Conservation (phyloP, 2,329 filamentous ascomycete species). For the Tolypocladium ovalisporum region DNA sequence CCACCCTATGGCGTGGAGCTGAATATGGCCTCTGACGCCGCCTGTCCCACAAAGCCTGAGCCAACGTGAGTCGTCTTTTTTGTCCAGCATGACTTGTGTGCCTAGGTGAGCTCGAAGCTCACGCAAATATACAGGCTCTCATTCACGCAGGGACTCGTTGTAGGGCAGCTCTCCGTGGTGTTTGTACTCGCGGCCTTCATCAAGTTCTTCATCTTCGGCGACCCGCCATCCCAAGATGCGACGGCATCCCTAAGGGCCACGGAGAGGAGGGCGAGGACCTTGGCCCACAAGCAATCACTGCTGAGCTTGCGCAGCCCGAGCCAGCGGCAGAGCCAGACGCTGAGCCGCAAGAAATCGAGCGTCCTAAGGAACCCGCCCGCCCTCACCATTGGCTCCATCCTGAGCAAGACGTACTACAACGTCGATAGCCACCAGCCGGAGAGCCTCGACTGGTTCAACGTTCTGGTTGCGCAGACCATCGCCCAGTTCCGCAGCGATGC, state of each 20-base stretch:
- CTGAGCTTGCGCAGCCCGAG: constrained; percentile 46
- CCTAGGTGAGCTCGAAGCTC: background rate
- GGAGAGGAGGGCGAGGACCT: constrained; percentile 60
- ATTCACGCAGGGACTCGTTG: constrained; percentile 86
- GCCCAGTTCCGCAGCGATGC: constrained; percentile 91
- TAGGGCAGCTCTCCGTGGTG: constrained; percentile 88
- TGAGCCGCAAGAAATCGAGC: constrained; percentile 58
- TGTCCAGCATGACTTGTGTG: background rate
- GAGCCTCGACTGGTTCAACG: constrained; percentile 97
- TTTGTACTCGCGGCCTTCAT: constrained; percentile 90
- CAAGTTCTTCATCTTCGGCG: constrained; percentile 99
- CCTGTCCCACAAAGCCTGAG: constrained; percentile 30
- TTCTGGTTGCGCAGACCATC: constrained; percentile 90
- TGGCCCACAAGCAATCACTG: constrained; percentile 66
- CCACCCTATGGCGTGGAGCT: background rate
- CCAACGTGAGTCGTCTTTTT: constrained; percentile 28
- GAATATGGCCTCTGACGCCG: constrained; percentile 26
- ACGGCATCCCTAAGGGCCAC: constrained; percentile 66
- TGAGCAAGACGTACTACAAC: constrained; percentile 97
- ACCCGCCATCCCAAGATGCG: constrained; percentile 73
- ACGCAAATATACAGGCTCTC: constrained; percentile 48
- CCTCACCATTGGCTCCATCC: constrained; percentile 84
- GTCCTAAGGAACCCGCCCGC: constrained; percentile 62
- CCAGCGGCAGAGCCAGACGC: constrained; percentile 26
- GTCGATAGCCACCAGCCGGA: constrained; percentile 92